Evolutionary conservation across 2,329 filamentous ascomycete genomes (phyloP), one percentile per base, ranked within the genome.

Genomic region (Dendryphion nanum): DNA sequence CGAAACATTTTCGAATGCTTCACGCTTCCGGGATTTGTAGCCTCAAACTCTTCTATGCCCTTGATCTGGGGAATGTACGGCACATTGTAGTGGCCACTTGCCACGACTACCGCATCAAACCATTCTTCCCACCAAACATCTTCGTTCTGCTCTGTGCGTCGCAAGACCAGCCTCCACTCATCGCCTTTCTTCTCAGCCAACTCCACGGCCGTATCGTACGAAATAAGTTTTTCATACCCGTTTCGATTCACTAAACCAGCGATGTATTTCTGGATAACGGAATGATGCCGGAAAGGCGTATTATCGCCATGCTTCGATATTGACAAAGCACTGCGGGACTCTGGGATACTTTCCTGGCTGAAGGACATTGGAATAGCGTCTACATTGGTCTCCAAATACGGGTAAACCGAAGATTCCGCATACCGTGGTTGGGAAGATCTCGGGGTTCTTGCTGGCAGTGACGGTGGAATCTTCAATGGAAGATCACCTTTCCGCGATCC

Each of bases 351-450:
- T 37, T 82, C 78, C 42, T 78, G 70, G 0, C 72, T 75, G 56
- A 78, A 85, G 13, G 73, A 69, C 82, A 85, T 85, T 0, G 78
- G 68, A 2, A 72, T 52, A 5, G 69, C 67, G 44, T 78, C 74
- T 30, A 85, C 76, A 45, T 85, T 85, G 3, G 80, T 85, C 53
- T 85, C 78, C n/a, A 85, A 63, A 15, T 76, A 74, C 0, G 78
- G 77, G 47, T 84, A 84, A 14, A 83, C 47, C 0, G 58, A 56
- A 2, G 57, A 57, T 24, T 61, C 55, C 4, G 54, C 40, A 45
- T 55, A 50, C 32, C 57, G 48, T 2, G 42, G 40, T 17, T 51
- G 48, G 4, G 38, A 34, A 13, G 40, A 19, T 21, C 40, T 52
- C 4, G 48, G 32, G n/a, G 48, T 47, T 29, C 39, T 40, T 17